phyloP scores from a whole-genome alignment of 345 rosid genomes.

The Carallia brachiata region DNA sequence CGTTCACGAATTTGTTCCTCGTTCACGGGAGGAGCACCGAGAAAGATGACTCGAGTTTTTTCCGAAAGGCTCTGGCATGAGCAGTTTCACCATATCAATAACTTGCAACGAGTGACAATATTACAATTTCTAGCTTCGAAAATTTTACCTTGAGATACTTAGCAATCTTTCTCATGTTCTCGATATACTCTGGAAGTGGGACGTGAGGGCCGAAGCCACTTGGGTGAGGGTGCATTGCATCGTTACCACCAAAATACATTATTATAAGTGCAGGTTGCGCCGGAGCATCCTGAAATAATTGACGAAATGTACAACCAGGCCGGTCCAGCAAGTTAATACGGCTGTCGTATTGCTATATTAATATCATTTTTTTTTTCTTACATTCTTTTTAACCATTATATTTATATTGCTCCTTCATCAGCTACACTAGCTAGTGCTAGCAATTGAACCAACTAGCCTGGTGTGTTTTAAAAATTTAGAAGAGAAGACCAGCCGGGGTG shows the following conservation, averaged over 20 bases:
- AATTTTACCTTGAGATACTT: conserved; percentile 18
- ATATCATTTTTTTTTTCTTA: too few species aligned
- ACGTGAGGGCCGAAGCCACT: conserved; percentile 29
- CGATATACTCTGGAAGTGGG: conserved; percentile 22
- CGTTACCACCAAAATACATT: conserved; percentile 27
- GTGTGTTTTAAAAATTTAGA: too few species aligned
- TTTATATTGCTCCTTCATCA: too few species aligned
- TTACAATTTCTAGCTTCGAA: neutral
- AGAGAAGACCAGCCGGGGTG: too few species aligned
- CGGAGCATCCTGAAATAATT: conserved; percentile 17
- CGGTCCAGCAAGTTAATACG: neutral
- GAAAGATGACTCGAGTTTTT: conserved; percentile 22
- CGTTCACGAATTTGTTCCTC: conserved; percentile 12
- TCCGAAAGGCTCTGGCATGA: conserved; percentile 25
- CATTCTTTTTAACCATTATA: too few species aligned
- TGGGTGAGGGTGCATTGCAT: conserved; percentile 19
- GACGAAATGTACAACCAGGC: neutral
- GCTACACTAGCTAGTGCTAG: too few species aligned
- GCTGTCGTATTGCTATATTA: neutral
- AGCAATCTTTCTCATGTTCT: conserved; percentile 24
- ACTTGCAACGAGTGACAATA: too few species aligned
- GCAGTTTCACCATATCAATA: too few species aligned
- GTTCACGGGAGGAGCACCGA: conserved; percentile 20
- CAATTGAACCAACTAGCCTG: too few species aligned
- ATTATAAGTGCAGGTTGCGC: conserved; percentile 23